phyloP scores from a whole-genome alignment of 164 flowering plant genomes.

The Kingdonia uniflora region DNA sequence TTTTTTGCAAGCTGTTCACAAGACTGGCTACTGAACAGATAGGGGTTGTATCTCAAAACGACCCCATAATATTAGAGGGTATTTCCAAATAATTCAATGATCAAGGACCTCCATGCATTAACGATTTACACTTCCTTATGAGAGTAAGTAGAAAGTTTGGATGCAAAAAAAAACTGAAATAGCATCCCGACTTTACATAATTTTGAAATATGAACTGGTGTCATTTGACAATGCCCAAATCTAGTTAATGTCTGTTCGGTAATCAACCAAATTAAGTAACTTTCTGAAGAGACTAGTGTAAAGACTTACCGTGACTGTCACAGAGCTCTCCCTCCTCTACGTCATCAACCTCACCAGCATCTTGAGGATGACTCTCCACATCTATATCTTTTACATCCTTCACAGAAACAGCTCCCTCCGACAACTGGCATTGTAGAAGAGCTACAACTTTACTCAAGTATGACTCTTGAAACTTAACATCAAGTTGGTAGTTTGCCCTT shows the following conservation, averaged over 20 bases:
- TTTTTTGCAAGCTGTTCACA: too few relatives aligned
- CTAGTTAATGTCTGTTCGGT: background rate
- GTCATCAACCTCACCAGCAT: conserved; percentile 41
- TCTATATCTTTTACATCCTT: conserved; percentile 27
- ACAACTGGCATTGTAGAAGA: conserved; percentile 76
- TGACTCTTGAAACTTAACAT: conserved; percentile 91
- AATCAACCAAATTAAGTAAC: background rate
- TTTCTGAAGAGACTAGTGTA: background rate
- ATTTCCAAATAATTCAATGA: too few relatives aligned
- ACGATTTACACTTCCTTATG: too few relatives aligned
- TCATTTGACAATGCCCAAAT: background rate
- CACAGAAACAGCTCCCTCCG: conserved; percentile 84
- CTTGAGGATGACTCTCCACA: conserved; percentile 13
- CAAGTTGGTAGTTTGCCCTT: conserved; percentile 93
- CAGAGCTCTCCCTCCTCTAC: conserved; percentile 97
- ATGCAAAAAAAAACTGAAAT: too few relatives aligned
- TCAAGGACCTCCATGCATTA: too few relatives aligned
- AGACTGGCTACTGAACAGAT: too few relatives aligned
- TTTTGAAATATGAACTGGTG: too few relatives aligned
- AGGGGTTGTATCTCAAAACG: too few relatives aligned
- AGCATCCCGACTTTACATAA: too few relatives aligned
- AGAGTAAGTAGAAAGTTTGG: too few relatives aligned
- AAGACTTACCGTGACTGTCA: conserved; percentile 63
- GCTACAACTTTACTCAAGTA: conserved; percentile 70
- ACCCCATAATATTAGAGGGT: too few relatives aligned